These are phyloP conservation scores for Colletotrichum tropicale DNA, from an alignment of 2,329 filamentous ascomycete genomes.

Conservation along the genomic window DNA sequence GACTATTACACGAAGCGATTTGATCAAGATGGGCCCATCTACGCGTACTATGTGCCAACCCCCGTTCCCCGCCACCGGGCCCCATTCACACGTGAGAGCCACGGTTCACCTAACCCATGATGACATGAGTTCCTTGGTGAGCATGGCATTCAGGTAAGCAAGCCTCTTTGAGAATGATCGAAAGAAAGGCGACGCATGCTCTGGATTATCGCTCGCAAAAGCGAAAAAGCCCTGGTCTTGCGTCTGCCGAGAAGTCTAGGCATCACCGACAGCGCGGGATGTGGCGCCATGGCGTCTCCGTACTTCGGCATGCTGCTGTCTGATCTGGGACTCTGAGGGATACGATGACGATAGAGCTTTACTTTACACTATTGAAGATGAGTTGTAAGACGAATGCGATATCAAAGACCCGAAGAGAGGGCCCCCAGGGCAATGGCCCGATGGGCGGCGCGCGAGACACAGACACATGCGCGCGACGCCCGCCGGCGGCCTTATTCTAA, in stretches of 20 bases:
- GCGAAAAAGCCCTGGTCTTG: background rate
- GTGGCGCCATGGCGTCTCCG: background rate
- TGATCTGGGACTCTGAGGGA: background rate
- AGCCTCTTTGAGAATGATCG: background rate
- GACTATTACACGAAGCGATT: conserved; percentile 3
- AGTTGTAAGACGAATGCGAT: background rate
- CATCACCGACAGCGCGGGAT: conserved; percentile 1
- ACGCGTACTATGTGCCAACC: background rate
- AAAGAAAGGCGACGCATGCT: background rate
- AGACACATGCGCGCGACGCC: background rate
- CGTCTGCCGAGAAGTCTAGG: background rate
- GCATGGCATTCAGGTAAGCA: background rate
- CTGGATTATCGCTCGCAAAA: background rate
- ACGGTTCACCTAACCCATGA: background rate
- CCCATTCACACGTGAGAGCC: background rate
- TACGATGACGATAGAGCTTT: background rate
- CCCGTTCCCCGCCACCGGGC: background rate
- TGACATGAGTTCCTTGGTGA: background rate
- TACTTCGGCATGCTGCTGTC: background rate
- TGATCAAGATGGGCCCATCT: conserved; percentile 5
- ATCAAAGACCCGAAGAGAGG: background rate
- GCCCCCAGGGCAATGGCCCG: background rate
- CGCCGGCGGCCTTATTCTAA: conserved; percentile 9
- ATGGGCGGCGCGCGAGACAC: background rate
- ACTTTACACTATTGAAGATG: background rate